A percentile compares a stretch with the other conserved stretches of the same genome.
Evolutionary conservation across 2,329 filamentous ascomycete species (phyloP).

Genomic region (Calonectria naviculata): DNA sequence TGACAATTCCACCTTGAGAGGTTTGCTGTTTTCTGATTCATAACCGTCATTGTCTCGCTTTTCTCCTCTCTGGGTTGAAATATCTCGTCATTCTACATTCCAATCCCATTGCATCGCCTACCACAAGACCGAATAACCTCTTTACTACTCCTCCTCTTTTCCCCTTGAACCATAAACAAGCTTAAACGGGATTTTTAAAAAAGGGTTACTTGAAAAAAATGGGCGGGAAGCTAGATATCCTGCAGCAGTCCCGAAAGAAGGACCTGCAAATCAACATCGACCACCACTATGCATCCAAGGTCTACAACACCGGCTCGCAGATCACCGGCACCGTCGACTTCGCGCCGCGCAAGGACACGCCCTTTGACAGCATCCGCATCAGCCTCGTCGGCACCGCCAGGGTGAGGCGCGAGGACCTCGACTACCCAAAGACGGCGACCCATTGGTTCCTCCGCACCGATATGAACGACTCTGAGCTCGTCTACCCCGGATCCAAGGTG

Average conservation of each 20-base stretch:
- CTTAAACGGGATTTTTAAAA: not conserved
- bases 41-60: slow-evolving; percentile 1
- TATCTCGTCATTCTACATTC: not conserved
- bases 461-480: slow-evolving; percentile 31
- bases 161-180: not conserved
- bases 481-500: slow-evolving; percentile 25
- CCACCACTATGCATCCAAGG: slow-evolving; percentile 37
- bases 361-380: slow-evolving; percentile 30
- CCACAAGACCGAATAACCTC: not conserved
- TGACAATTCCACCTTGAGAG: not conserved
- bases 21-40: not conserved
- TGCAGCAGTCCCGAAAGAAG: slow-evolving; percentile 7
- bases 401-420: slow-evolving; percentile 34
- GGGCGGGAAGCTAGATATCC: slow-evolving; percentile 8
- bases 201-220: not conserved
- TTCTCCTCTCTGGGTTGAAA: not conserved
- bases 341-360: slow-evolving; percentile 23
- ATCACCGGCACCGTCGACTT: slow-evolving; percentile 34
- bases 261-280: slow-evolving; percentile 27
- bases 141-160: not conserved
- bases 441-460: slow-evolving; percentile 36
- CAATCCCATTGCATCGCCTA: not conserved
- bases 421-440: slow-evolving; percentile 30
- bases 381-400: slow-evolving; percentile 29
- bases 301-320: slow-evolving; percentile 37